Percentiles rank a stretch among this genome's conserved stretches.
phyloP scores from a whole-genome alignment of 306 rosid genomes.

The Arachis stenosperma region DNA sequence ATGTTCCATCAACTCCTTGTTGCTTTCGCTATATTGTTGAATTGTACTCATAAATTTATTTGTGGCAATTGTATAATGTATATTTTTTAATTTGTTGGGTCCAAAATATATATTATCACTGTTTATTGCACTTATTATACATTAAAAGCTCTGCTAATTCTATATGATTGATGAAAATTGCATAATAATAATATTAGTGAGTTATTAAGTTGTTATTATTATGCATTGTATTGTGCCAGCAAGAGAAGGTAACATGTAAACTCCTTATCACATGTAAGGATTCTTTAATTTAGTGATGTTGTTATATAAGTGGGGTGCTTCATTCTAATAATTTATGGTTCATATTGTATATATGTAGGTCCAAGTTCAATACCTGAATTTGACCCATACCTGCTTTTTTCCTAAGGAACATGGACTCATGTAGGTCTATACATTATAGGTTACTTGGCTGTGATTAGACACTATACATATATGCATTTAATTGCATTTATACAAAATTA shows the following conservation, averaged over 20 bases:
- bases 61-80: not conserved
- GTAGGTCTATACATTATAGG: not conserved
- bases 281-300: not conserved
- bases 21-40: not conserved
- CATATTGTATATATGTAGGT: constrained; percentile 22
- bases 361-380: constrained; percentile 22
- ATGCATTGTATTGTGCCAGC: constrained; percentile 15
- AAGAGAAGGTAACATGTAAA: constrained; percentile 2
- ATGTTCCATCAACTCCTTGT: not conserved
- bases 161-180: not conserved
- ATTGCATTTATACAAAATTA: too few species aligned
- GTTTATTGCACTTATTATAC: not conserved
- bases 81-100: not conserved
- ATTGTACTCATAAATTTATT: not conserved
- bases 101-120: not conserved
- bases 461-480: too few species aligned
- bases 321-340: not conserved
- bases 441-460: too few species aligned
- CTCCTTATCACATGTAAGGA: constrained; percentile 21
- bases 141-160: not conserved
- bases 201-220: not conserved
- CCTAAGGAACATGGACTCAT: not conserved
- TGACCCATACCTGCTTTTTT: constrained; percentile 21
- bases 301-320: constrained; percentile 2
- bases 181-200: not conserved